Base-by-base conservation (phyloP, 306 rosid species). In the Oemleria cerasiformis region DNA sequence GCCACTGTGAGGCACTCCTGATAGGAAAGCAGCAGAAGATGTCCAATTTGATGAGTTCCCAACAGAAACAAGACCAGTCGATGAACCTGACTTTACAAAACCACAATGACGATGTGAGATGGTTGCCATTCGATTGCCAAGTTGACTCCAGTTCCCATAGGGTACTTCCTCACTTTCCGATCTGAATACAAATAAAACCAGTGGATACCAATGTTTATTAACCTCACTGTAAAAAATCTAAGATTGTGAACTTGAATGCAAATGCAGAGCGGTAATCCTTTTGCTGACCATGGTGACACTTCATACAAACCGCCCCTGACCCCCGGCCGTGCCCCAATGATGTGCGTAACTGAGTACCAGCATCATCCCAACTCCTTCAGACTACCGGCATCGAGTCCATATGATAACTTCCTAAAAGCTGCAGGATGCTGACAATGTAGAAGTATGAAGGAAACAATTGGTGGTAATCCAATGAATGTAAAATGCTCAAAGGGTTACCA, bases 351-450 rank as follows among this genome's bases (percentile, higher is more conserved):
- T 0, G 89, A 88, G 44, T 73, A 68, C 79, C 88, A 85, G 82
- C 84, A 82, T 20, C 71, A 71, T 40, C 80, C 85, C 25, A 66
- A 74, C 64, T 59, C 71, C 44, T 91, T 95, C 85, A 81, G 81
- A 71, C 77, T 95, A 68, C 99, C 99, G 4, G 85, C 90, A 16
- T 75, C 99, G 39, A 95, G 92, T 72, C 99, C 99, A 71, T 89
- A 70, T 7, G 99, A 95, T 70, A 78, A 86, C 86, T 95, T 95
- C 79, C 81, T 91, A 41, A 95, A 95, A 80, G 99, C 97, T 47
- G 99, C 99, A 38, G 97, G 97, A 69, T 95, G 92, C 80, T 95
- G 83, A 91, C 34, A 65, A 43, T 63, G 30, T 57, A 5, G 54
- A 49, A 67, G 62, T 59, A 21, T 21, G 25, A 56, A 61, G 63